Evolutionary conservation across 2,329 filamentous ascomycete genomes (phyloP).

Genomic region (Penicillium sumatraense): DNA sequence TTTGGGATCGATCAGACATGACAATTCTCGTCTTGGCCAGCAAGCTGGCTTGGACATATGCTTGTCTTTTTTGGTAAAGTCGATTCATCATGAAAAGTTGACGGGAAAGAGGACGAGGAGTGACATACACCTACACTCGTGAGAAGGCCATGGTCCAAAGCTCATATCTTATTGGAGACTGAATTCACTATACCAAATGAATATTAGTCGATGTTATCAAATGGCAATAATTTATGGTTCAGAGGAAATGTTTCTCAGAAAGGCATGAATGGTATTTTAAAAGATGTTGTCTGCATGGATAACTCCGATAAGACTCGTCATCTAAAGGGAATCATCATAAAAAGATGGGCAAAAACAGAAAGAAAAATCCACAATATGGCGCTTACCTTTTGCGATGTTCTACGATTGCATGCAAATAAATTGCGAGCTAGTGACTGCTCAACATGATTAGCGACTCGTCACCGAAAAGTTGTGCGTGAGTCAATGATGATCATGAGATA

Average conservation of each 20-base stretch:
- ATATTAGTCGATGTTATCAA: slow-evolving; percentile 18
- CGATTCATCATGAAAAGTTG: slow-evolving; percentile 73
- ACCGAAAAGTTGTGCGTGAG: slow-evolving; percentile 21
- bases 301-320: slow-evolving; percentile 70
- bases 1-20: slow-evolving; percentile 50
- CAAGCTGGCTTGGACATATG: slow-evolving; percentile 85
- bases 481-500: slow-evolving; percentile 22
- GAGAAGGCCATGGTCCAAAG: not conserved
- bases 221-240: slow-evolving; percentile 2
- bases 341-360: slow-evolving; percentile 15
- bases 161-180: slow-evolving; percentile 4
- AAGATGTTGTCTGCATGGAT: slow-evolving; percentile 63
- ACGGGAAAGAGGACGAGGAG: slow-evolving; percentile 26
- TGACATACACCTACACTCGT: slow-evolving; percentile 33
- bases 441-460: slow-evolving; percentile 34
- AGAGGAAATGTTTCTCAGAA: slow-evolving; percentile 46
- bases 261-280: slow-evolving; percentile 65
- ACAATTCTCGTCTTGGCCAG: slow-evolving; percentile 58
- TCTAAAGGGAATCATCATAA: slow-evolving; percentile 60
- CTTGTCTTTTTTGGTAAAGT: slow-evolving; percentile 82
- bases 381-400: slow-evolving; percentile 22
- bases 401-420: slow-evolving; percentile 13
- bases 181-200: slow-evolving; percentile 1
- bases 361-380: not conserved
- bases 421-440: slow-evolving; percentile 13